Base-by-base conservation (phyloP, 2,329 filamentous ascomycete species). In the Pestalotiopsis sp. region DNA sequence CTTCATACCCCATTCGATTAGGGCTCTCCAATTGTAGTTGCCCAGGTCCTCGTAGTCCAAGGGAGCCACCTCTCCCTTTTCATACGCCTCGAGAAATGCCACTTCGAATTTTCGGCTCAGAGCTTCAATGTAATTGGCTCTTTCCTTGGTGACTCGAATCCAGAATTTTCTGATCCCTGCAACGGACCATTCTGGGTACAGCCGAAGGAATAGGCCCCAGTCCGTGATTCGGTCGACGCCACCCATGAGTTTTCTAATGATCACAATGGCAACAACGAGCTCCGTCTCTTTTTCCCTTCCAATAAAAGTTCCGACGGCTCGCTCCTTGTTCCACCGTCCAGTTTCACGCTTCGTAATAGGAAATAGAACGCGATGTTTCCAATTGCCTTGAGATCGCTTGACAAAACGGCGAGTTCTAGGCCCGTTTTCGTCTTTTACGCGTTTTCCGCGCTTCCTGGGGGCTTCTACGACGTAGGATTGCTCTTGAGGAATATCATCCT, bases 1-100 rank as follows among this genome's bases (percentile, higher is more conserved):
- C 25, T 84, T 82, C 71, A 88, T 81, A 1, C 90, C 86, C 93
- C 93, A 95, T 45, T 86, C 82, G 61, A 94, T 86, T 5, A 95
- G 78, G 4, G 77, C 79, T 11, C 82, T 80, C 92, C 93, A 94
- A 75, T 95, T 90, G 69, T 93, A 93, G 1, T 85, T 84, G 52
- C 86, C 77, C 0, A 90, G 83, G 60, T 91, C 80, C 64, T 92
- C 84, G 71, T 88, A 92, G 76, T 93, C 83, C 23, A 95, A 82
- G 1, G 83, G 77, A 1, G 89, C 85, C 1, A 95, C 72, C 70
- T 91, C 85, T 9, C 86, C 86, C 1, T 82, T 83, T 71, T 90
- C 87, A 72, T 94, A 93, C 0, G 92, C 92, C 61, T 84, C 79
- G 5, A 93, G 80, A 72, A 93, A 93, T 7, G 83, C 84, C 17